Conservation (phyloP, 768 basidiomycete genomes). For the Nidula microcarpa region DNA sequence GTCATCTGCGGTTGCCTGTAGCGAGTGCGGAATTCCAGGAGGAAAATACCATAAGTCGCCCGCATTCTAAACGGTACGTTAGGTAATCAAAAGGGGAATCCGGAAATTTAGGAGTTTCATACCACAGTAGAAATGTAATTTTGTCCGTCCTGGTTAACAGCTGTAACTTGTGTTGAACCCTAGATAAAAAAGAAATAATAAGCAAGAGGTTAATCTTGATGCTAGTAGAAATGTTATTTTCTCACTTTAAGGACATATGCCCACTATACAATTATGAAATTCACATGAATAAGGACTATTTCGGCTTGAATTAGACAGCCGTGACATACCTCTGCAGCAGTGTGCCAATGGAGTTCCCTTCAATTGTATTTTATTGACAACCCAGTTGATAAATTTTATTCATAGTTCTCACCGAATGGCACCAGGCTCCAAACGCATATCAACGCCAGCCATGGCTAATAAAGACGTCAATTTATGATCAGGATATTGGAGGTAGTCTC, state of each 20-base stretch:
- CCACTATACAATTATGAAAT: conserved; percentile 30
- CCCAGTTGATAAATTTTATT: not conserved
- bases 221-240: not conserved
- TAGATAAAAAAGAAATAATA: conserved; percentile 9
- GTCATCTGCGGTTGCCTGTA: conserved; percentile 48
- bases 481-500: too few relatives aligned
- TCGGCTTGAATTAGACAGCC: too few relatives aligned
- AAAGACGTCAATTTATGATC: not conserved
- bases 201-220: not conserved
- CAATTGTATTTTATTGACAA: not conserved
- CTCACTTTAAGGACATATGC: conserved; percentile 46
- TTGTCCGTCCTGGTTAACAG: conserved; percentile 49
- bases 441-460: conserved; percentile 28
- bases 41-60: conserved; percentile 62
- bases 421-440: conserved; percentile 52
- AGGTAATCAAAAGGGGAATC: not conserved
- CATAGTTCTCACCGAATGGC: conserved; percentile 36
- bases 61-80: conserved; percentile 7
- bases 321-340: conserved; percentile 34
- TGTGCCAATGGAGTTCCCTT: conserved; percentile 58
- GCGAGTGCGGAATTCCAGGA: conserved; percentile 51
- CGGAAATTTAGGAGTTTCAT: conserved; percentile 12
- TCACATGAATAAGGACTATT: too few relatives aligned
- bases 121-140: conserved; percentile 53
- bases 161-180: conserved; percentile 44